These are phyloP conservation scores for Suillus subluteus DNA, from an alignment of 768 basidiomycete species.

Conservation along the genomic window DNA sequence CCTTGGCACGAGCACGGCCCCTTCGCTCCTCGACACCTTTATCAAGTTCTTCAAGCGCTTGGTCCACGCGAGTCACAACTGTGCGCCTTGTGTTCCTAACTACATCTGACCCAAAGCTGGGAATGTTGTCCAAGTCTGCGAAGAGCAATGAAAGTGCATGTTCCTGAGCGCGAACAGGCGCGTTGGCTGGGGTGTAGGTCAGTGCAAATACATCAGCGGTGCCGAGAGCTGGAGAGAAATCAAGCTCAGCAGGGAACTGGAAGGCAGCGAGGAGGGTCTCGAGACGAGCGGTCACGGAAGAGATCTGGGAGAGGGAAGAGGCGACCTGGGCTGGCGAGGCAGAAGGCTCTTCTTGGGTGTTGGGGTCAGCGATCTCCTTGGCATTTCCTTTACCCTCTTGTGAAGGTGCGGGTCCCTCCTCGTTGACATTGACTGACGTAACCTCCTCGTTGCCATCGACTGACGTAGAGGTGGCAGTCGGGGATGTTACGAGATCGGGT, in stretches of 20 bases:
- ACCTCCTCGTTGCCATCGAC: neutral
- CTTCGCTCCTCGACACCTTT: conserved; percentile 45
- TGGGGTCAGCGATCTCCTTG: conserved; percentile 25
- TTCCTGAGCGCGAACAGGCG: conserved; percentile 63
- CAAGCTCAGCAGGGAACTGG: conserved; percentile 37
- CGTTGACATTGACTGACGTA: neutral
- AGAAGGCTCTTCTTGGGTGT: conserved; percentile 19
- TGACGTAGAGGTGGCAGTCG: neutral
- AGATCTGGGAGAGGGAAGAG: conserved; percentile 41
- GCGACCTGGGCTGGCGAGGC: conserved; percentile 10
- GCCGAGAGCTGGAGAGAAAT: conserved; percentile 27
- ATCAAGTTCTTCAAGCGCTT: conserved; percentile 57
- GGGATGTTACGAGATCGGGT: conserved; percentile 3
- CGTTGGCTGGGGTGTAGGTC: conserved; percentile 60
- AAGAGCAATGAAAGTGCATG: conserved; percentile 62
- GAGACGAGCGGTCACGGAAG: conserved; percentile 46
- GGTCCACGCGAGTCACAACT: conserved; percentile 59
- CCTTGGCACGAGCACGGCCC: conserved; percentile 11
- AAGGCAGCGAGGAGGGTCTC: conserved; percentile 42
- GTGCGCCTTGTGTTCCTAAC: conserved; percentile 56
- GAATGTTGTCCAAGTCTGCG: conserved; percentile 58
- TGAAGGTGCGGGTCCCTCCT: conserved; percentile 3
- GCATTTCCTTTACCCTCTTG: conserved; percentile 40
- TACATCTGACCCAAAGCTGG: conserved; percentile 59
- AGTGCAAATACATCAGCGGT: conserved; percentile 39